Evolutionary conservation across 2,329 filamentous ascomycete species (phyloP), one percentile per base, ranked within the genome.

Genomic region (Nemania sp.): DNA sequence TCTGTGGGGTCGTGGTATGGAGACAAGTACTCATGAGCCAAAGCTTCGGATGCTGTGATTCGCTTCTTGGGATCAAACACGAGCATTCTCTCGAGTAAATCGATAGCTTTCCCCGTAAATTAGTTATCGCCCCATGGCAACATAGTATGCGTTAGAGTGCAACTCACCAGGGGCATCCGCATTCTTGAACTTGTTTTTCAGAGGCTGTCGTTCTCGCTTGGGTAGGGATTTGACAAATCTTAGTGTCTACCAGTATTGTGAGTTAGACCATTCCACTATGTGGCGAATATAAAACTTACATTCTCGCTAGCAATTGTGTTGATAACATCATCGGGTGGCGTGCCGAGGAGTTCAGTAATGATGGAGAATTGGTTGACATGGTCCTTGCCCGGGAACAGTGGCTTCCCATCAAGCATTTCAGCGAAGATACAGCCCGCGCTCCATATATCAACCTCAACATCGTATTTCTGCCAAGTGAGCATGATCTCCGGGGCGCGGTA

Each of bases 391-490:
- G 96, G 96, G 86, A 99, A 99, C 24, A 99, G 85, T 35, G 96
- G 96, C 84, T 98, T 98, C 79, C 96, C 96, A 83, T 98, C 95
- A 67, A 99, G 88, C 96, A 99, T 99, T 84, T 99, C 96, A 49
- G 96, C 96, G 76, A 99, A 98, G 79, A 99, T 99, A 83, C 96
- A 99, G 69, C 96, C 96, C 20, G 95, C 95, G 80, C 96, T 98
- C 96, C 96, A 99, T 79, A 99, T 97, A 80, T 99, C 96, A 66
- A 99, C 96, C 84, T 98, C 96, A 55, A 98, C 91, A 75, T 99
- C 96, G 83, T 99, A 99, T 85, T 99, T 99, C 86, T 99, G 96
- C 96, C 96, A 99, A 72, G 96, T 98, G 79, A 99, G 93, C 96
- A 99, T 99, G 79, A 99, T 99, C 82, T 99, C 96, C 20, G 96